Conservation (phyloP, 306 rosid genomes). For the Quercus wislizeni region DNA sequence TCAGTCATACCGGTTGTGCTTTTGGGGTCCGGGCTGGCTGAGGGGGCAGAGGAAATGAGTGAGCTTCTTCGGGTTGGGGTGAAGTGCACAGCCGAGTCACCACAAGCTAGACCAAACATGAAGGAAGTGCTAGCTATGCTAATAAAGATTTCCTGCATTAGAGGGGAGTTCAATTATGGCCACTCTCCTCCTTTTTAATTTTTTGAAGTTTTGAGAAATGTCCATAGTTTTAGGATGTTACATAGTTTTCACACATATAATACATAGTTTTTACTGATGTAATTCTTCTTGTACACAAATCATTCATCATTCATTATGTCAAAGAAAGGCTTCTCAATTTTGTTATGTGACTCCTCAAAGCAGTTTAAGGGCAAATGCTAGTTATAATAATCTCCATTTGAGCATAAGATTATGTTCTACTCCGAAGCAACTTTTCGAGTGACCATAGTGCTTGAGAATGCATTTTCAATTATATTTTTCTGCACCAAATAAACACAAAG, state of each 20-base stretch:
- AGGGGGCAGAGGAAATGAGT: constrained; percentile 77
- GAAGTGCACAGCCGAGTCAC: constrained; percentile 68
- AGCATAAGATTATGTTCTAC: too few species aligned
- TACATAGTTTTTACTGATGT: constrained; percentile 5
- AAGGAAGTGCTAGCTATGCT: constrained; percentile 86
- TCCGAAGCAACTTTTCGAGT: too few species aligned
- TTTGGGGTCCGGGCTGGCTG: constrained; percentile 63
- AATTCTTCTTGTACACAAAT: constrained; percentile 45
- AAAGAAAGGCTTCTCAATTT: constrained; percentile 23
- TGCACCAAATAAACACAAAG: too few species aligned
- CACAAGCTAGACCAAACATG: constrained; percentile 81
- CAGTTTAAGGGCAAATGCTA: too few species aligned
- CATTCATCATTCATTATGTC: constrained; percentile 37
- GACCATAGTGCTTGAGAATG: too few species aligned
- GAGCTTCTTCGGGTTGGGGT: constrained; percentile 72
- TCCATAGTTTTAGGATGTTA: constrained; percentile 22
- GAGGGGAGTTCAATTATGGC: constrained; percentile 38
- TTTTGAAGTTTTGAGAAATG: not conserved
- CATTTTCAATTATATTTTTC: too few species aligned
- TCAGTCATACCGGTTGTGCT: constrained; percentile 47
- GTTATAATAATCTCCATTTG: too few species aligned
- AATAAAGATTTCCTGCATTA: constrained; percentile 29
- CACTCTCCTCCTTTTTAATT: constrained; percentile 28
- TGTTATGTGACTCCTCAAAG: not conserved
- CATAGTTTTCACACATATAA: constrained; percentile 25